Base-by-base conservation (phyloP, 495 filamentous ascomycete species). In the Penicillium maclennaniae region DNA sequence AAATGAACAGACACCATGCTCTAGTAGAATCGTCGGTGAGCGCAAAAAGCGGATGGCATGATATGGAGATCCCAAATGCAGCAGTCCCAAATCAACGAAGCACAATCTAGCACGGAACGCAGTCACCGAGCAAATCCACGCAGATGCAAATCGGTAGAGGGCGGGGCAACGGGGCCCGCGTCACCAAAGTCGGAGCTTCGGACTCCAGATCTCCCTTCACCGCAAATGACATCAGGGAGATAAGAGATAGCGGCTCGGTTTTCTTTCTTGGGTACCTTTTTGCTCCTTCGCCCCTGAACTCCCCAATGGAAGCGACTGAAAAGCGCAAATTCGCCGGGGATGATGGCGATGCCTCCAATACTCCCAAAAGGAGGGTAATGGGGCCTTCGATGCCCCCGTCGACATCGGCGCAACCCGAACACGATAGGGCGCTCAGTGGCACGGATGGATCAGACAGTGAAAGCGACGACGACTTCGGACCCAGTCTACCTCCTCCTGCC, bases 391-490 rank as follows among this genome's bases (percentile, higher is more conserved):
- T 73, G 3, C 70, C 70, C 17, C 62, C 64, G 42, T 31, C 59
- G 5, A 17, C 41, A 27, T 42, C 54, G 10, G 21, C 53, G 49
- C 39, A 44, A 64, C 58, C 37, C 53, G 65, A 44, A 54, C 62
- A 41, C 21, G 60, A 55, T 47, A 65, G 17, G 16, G 15, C 31
- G 2, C 31, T 26, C 50, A 16, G 55, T 23, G 53, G 47, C 34
- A 2, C 23, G 2, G 23, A 23, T 23, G 58, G 58, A 42, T 67
- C 66, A 26, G 67, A 71, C 44, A 67, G 70, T 25, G 75, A 78
- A 17, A 75, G 77, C 34, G 82, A 84, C 49, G 83, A 85, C 56
- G 85, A 86, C 55, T 92, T 89, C 63, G 93, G 92, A 0, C 92
- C 92, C n/a, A 79, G 87, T 21, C 79, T 91, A 21, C 89, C 92